Evolutionary conservation across 129 eudicot species (phyloP).

Genomic region (Dittrichia graveolens): DNA sequence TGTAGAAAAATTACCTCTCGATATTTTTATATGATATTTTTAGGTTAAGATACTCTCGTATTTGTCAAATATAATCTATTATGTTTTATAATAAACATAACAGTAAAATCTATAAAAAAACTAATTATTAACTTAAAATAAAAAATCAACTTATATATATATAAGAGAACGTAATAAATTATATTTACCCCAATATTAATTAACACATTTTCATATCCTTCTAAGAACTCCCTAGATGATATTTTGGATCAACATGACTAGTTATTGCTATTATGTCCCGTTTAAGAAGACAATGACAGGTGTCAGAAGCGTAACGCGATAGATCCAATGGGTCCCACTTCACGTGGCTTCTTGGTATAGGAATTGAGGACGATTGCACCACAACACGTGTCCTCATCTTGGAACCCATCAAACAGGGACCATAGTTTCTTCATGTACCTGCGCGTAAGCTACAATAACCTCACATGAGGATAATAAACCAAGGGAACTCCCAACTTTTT

Average conservation of each 20-base stretch:
- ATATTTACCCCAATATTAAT: too few species aligned
- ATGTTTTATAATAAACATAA: too few species aligned
- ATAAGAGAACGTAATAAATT: too few species aligned
- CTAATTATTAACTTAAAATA: too few species aligned
- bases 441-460: slow-evolving; percentile 23
- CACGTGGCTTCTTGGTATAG: slow-evolving; percentile 48
- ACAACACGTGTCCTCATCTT: slow-evolving; percentile 46
- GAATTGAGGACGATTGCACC: background rate
- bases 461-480: background rate
- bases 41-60: too few species aligned
- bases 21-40: too few species aligned
- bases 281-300: slow-evolving; percentile 40
- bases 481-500: background rate
- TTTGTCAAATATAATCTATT: too few species aligned
- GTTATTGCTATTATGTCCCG: slow-evolving; percentile 34
- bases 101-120: too few species aligned
- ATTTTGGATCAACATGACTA: slow-evolving; percentile 13
- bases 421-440: slow-evolving; percentile 27
- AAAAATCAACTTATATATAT: too few species aligned
- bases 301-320: slow-evolving; percentile 46
- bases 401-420: slow-evolving; percentile 30
- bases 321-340: slow-evolving; percentile 53
- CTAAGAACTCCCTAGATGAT: background rate
- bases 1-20: too few species aligned
- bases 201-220: background rate